Conservation (phyloP, 2,329 filamentous ascomycete genomes). For the Neonectria hederae region DNA sequence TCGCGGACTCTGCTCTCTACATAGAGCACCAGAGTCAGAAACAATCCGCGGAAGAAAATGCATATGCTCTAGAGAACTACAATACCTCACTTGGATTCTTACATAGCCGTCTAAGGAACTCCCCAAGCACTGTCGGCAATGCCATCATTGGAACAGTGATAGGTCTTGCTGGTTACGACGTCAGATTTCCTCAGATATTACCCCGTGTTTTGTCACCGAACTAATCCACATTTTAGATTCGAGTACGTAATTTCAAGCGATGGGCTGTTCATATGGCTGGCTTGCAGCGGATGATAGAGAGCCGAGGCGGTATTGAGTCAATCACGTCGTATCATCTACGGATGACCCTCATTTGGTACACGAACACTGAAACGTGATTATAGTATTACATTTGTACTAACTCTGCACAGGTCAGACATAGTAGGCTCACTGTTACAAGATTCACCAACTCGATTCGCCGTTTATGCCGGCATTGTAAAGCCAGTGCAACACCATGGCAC, state of each 20-base stretch:
- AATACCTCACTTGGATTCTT: neutral
- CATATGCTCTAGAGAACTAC: neutral
- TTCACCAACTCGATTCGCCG: neutral
- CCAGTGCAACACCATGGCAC: no score
- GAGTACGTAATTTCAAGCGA: neutral
- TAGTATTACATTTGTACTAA: neutral
- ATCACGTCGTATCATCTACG: constrained; percentile 1
- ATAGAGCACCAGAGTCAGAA: neutral
- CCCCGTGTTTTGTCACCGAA: neutral
- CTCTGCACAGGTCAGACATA: neutral
- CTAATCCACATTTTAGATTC: neutral
- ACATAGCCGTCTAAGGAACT: neutral
- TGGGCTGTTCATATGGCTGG: neutral
- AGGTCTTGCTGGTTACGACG: neutral
- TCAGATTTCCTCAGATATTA: neutral
- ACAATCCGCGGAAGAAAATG: neutral
- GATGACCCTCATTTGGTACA: neutral
- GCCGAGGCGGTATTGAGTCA: neutral
- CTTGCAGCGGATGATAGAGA: neutral
- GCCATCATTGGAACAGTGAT: neutral
- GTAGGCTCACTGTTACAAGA: neutral
- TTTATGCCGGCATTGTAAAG: neutral
- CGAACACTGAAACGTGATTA: neutral
- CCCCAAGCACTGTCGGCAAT: neutral
- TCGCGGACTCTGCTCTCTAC: neutral